Evolutionary conservation across 2,329 filamentous ascomycete genomes (phyloP).

Genomic region (Ophiostoma piceae): DNA sequence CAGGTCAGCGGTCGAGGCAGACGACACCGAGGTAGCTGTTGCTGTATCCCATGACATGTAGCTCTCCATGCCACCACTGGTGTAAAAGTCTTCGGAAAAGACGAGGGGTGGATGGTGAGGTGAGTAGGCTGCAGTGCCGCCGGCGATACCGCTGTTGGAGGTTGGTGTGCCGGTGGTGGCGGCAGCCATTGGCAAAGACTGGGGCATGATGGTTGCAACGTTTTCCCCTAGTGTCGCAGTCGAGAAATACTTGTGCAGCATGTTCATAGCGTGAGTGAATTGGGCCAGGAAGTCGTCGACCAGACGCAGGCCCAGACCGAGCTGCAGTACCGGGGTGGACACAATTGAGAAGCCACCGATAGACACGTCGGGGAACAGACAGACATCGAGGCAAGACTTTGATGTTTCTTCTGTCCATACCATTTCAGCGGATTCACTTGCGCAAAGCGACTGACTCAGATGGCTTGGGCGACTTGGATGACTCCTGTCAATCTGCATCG

Average conservation of each 20-base stretch:
- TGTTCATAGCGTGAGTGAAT: constrained; percentile 26
- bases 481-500: not conserved
- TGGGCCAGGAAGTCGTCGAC: constrained; percentile 39
- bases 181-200: not conserved
- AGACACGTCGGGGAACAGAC: constrained; percentile 40
- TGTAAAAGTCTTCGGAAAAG: not conserved
- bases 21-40: constrained; percentile 2
- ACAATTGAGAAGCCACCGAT: constrained; percentile 40
- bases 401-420: constrained; percentile 25
- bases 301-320: constrained; percentile 41
- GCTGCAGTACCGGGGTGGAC: constrained; percentile 39
- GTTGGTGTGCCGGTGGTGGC: not conserved
- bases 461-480: not conserved
- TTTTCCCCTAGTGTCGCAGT: not conserved
- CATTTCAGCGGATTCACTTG: not conserved
- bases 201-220: not conserved
- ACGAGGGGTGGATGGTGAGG: constrained; percentile 19
- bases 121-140: not conserved
- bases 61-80: not conserved
- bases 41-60: constrained; percentile 16
- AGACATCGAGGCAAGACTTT: constrained; percentile 33
- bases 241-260: constrained; percentile 15
- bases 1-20: not conserved
- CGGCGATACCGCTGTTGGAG: not conserved
- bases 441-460: not conserved